Evolutionary conservation across 805 yeast species (phyloP).

Genomic region (Saccharomyces jurei): DNA sequence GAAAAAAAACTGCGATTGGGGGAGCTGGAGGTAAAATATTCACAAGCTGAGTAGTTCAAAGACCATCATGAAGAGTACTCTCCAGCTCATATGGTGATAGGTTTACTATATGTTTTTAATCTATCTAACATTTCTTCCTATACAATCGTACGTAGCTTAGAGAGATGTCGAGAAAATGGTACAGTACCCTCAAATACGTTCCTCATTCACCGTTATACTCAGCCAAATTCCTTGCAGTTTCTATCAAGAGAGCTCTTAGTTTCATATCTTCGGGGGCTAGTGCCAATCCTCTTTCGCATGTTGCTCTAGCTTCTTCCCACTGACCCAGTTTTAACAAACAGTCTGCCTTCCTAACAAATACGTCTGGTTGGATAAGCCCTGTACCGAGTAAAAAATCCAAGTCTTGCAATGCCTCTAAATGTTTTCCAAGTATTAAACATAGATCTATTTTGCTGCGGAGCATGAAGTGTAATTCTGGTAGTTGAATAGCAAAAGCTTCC

Average conservation of each 20-base stretch:
- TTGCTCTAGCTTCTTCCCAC: conserved; percentile 52
- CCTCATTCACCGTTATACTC: conserved; percentile 25
- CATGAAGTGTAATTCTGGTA: conserved; percentile 59
- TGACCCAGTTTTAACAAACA: conserved; percentile 55
- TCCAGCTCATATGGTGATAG: neutral
- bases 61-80: neutral
- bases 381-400: conserved; percentile 57
- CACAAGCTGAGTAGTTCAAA: neutral
- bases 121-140: neutral
- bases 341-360: conserved; percentile 64
- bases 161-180: neutral
- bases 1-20: neutral
- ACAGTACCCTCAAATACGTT: neutral
- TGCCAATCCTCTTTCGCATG: conserved; percentile 67
- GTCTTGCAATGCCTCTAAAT: conserved; percentile 56
- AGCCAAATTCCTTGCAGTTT: conserved; percentile 21
- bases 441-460: conserved; percentile 69
- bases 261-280: conserved; percentile 45
- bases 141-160: neutral
- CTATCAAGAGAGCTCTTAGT: conserved; percentile 21
- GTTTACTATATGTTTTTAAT: neutral
- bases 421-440: conserved; percentile 45
- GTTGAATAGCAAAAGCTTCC: conserved; percentile 64
- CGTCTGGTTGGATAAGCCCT: conserved; percentile 55
- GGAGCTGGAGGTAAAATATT: neutral